Evolutionary conservation across 1,139 yeast species (phyloP).

Genomic region (Zhuliangozyma blackwelliae): DNA sequence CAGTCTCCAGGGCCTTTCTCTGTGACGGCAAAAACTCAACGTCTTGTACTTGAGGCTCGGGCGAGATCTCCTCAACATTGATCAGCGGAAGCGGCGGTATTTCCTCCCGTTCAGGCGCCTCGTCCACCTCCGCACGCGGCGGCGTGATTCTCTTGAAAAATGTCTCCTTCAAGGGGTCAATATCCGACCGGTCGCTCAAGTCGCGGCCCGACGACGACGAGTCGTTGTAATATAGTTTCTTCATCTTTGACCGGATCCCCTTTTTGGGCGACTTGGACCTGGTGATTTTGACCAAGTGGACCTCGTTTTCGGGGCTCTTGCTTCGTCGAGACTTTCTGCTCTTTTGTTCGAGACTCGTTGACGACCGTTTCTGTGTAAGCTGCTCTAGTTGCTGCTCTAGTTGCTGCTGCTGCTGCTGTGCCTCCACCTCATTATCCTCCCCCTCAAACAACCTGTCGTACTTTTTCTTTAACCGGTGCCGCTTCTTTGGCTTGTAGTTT

Average conservation of each 20-base stretch:
- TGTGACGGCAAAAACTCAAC: slow-evolving; percentile 7
- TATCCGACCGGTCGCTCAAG: not conserved
- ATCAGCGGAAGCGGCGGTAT: too few species aligned
- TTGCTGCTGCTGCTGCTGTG: not conserved
- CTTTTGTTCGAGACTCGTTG: not conserved
- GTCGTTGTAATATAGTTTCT: slow-evolving; percentile 9
- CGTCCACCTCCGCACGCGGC: too few species aligned
- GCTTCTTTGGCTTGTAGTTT: slow-evolving; percentile 1
- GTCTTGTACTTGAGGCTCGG: slow-evolving; percentile 3
- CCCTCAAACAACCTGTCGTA: slow-evolving; percentile 30
- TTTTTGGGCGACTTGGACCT: slow-evolving; percentile 9
- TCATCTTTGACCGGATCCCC: slow-evolving; percentile 8
- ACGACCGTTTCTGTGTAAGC: not conserved
- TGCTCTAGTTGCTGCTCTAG: slow-evolving; percentile 1
- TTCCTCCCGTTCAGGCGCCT: too few species aligned
- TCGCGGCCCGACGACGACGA: slow-evolving; percentile 9
- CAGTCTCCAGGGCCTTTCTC: slow-evolving; percentile 1
- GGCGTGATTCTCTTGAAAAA: slow-evolving; percentile 12
- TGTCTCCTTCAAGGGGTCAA: slow-evolving; percentile 11
- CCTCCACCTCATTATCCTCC: slow-evolving; percentile 10
- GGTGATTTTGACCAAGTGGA: slow-evolving; percentile 5
- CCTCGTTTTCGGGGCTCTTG: slow-evolving; percentile 8
- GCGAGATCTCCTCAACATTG: too few species aligned
- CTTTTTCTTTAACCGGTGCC: slow-evolving; percentile 9
- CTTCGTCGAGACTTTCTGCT: not conserved